Percentiles rank a stretch among this genome's conserved stretches.
Evolutionary conservation across 768 basidiomycete species (phyloP).

Genomic region (Paxillus ammoniavirescens): DNA sequence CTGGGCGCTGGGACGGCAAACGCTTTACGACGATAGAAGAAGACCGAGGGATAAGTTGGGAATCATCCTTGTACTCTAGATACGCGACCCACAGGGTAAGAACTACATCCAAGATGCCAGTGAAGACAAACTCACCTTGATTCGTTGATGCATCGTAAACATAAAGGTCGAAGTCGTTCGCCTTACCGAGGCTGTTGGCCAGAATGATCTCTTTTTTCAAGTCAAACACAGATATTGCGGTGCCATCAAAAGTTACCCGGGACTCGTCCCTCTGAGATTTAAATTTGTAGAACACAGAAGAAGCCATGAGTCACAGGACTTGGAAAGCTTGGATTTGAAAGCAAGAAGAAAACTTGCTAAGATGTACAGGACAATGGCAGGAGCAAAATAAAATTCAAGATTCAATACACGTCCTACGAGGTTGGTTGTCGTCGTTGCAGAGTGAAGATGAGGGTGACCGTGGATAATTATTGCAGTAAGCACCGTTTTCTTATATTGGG

Average conservation of each 20-base stretch:
- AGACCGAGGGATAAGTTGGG: conserved; percentile 88
- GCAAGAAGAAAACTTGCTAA: conserved; percentile 9
- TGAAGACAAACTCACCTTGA: conserved; percentile 64
- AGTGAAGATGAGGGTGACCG: neutral
- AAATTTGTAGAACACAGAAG: conserved; percentile 98
- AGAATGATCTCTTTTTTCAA: conserved; percentile 98
- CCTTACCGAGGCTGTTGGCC: conserved; percentile 93
- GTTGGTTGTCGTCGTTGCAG: conserved; percentile 19
- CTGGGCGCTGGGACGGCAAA: conserved; percentile 75
- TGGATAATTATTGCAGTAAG: conserved; percentile 7
- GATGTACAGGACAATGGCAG: conserved; percentile 14
- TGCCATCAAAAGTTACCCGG: conserved; percentile 95
- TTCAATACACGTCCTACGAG: conserved; percentile 23
- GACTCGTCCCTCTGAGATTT: conserved; percentile 93
- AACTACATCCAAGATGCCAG: neutral
- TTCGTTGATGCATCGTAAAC: conserved; percentile 82
- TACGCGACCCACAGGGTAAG: neutral
- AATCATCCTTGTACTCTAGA: conserved; percentile 89
- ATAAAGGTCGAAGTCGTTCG: conserved; percentile 93
- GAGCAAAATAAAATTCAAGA: conserved; percentile 15
- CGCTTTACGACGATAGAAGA: conserved; percentile 94
- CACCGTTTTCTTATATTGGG: neutral
- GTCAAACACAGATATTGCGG: conserved; percentile 98
- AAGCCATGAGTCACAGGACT: conserved; percentile 55
- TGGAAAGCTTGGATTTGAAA: conserved; percentile 12